phyloP scores from a whole-genome alignment of 495 filamentous ascomycete genomes.

The Pyronema domesticum region DNA sequence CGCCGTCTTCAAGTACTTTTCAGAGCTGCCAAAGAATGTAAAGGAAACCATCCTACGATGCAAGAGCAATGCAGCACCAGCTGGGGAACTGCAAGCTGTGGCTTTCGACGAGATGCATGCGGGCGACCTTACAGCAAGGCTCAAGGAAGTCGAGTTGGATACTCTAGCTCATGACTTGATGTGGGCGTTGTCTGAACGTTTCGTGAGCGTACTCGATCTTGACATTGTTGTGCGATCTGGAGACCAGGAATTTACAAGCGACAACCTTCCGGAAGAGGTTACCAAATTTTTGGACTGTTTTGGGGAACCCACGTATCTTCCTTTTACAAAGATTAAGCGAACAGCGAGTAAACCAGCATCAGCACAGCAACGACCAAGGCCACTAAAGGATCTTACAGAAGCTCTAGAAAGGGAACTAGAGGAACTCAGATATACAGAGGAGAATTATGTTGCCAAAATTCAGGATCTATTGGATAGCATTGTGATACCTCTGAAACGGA shows the following conservation, averaged over 20 bases:
- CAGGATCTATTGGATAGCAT: constrained; percentile 63
- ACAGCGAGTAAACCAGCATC: constrained; percentile 74
- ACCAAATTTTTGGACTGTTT: constrained; percentile 48
- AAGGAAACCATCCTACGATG: constrained; percentile 35
- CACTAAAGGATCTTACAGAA: constrained; percentile 65
- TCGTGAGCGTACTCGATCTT: constrained; percentile 65
- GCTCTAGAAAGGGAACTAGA: constrained; percentile 73
- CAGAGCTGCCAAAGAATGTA: constrained; percentile 58
- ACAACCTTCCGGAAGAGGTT: constrained; percentile 38
- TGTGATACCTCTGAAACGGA: constrained; percentile 24
- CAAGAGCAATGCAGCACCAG: constrained; percentile 11
- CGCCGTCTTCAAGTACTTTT: constrained; percentile 81
- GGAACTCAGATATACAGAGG: constrained; percentile 84
- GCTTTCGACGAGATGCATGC: constrained; percentile 81
- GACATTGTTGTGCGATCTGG: constrained; percentile 52
- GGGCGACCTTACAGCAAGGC: constrained; percentile 66
- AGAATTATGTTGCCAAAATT: constrained; percentile 75
- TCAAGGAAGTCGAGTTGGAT: constrained; percentile 60
- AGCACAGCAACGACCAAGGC: constrained; percentile 50
- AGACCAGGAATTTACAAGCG: constrained; percentile 34
- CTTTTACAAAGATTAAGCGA: constrained; percentile 69
- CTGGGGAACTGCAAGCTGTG: constrained; percentile 19
- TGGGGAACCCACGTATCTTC: constrained; percentile 68
- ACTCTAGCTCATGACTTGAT: constrained; percentile 56
- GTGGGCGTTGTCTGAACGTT: constrained; percentile 55